These are phyloP conservation scores for Eragrostis nindensis DNA, from an alignment of 176 grass and related monocot species.

Conservation along the genomic window DNA sequence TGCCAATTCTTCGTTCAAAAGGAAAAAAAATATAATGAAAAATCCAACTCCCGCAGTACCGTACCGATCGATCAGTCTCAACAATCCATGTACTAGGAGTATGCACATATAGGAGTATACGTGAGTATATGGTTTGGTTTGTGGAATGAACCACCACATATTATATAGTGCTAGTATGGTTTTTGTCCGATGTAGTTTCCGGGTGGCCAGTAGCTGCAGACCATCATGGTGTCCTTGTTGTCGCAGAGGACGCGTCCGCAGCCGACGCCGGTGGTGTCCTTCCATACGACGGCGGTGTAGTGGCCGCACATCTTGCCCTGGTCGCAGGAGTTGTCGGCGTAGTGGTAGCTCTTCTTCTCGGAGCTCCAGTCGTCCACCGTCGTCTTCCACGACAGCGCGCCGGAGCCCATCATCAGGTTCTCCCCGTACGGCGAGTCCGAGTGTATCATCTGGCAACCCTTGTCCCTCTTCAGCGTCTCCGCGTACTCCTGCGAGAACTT, in stretches of 20 bases:
- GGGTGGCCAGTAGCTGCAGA: slow-evolving; percentile 70
- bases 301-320: slow-evolving; percentile 53
- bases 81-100: too few relatives aligned
- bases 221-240: slow-evolving; percentile 37
- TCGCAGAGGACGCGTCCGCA: slow-evolving; percentile 58
- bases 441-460: slow-evolving; percentile 57
- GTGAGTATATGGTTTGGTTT: too few relatives aligned
- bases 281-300: slow-evolving; percentile 77
- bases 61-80: too few relatives aligned
- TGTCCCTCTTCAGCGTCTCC: slow-evolving; percentile 36
- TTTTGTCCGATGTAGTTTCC: slow-evolving; percentile 48
- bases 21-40: too few relatives aligned
- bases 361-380: slow-evolving; percentile 61
- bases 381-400: slow-evolving; percentile 22
- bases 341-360: slow-evolving; percentile 67
- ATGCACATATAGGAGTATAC: too few relatives aligned
- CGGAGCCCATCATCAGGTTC: slow-evolving; percentile 57
- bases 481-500: slow-evolving; percentile 59
- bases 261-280: slow-evolving; percentile 44
- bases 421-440: slow-evolving; percentile 66
- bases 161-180: neutral
- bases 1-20: too few relatives aligned
- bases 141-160: too few relatives aligned
- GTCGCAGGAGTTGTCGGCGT: slow-evolving; percentile 51
- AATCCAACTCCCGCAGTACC: too few relatives aligned